Evolutionary conservation across 345 rosid species (phyloP).

Genomic region (Populus simonii): DNA sequence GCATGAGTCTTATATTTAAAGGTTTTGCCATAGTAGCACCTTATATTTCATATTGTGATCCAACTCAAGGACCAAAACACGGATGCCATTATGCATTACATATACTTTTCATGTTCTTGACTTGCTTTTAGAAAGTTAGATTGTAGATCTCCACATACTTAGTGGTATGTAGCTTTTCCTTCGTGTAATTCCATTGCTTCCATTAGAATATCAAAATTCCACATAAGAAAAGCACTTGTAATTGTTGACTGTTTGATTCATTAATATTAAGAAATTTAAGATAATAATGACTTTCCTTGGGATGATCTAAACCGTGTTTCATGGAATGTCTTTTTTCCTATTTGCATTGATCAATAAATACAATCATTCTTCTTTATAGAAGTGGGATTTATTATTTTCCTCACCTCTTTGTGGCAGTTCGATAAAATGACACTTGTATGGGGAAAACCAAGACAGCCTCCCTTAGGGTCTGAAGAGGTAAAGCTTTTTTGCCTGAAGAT

Average conservation of each 20-base stretch:
- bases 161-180: neutral
- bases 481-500: slow-evolving; percentile 9
- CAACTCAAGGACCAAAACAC: neutral
- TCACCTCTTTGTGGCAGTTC: slow-evolving; percentile 51
- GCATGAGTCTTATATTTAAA: neutral
- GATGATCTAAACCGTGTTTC: neutral
- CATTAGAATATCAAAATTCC: neutral
- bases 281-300: neutral
- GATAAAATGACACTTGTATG: slow-evolving; percentile 72
- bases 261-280: neutral
- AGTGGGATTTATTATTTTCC: neutral
- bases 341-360: neutral
- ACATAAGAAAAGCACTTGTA: neutral
- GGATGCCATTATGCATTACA: neutral
- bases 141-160: neutral
- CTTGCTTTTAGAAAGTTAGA: neutral
- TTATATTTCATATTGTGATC: neutral
- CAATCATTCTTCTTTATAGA: neutral
- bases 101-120: neutral
- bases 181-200: neutral
- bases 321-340: neutral
- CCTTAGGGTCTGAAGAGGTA: slow-evolving; percentile 74
- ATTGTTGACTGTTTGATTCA: neutral
- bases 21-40: neutral
- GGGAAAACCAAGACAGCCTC: slow-evolving; percentile 90